Conservation (phyloP, 495 filamentous ascomycete genomes). For the Barbatosphaeria neglecta region DNA sequence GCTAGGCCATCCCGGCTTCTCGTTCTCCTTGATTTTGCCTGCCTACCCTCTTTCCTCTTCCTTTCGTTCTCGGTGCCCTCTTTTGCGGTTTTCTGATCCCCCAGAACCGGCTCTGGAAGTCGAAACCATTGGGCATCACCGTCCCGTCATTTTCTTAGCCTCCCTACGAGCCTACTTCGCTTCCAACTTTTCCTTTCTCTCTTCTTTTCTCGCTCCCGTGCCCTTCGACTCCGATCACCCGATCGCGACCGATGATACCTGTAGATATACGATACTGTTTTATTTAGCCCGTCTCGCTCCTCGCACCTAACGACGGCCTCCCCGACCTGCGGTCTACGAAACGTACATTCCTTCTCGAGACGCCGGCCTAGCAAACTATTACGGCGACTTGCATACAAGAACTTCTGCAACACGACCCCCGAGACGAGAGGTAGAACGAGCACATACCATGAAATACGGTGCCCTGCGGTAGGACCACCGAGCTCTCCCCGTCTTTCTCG, state of each 20-base stretch:
- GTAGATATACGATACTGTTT: background rate
- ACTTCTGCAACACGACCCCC: background rate
- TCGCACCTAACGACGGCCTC: background rate
- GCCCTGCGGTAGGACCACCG: background rate
- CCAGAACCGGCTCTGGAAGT: constrained; percentile 1
- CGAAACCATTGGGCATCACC: background rate
- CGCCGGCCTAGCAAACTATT: background rate
- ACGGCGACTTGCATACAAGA: background rate
- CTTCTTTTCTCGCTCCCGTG: background rate
- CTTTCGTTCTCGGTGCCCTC: background rate
- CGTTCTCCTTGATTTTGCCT: background rate
- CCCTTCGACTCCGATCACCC: background rate
- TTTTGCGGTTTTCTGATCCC: background rate
- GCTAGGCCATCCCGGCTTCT: background rate
- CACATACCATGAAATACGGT: background rate
- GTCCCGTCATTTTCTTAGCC: no score
- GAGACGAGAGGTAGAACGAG: background rate
- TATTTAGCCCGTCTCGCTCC: background rate
- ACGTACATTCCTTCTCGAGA: background rate
- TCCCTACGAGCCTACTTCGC: no score
- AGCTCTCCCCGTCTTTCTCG: background rate
- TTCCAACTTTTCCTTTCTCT: background rate
- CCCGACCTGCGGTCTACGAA: background rate
- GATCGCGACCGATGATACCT: background rate
- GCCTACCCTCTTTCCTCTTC: constrained; percentile 1